Evolutionary conservation across 495 filamentous ascomycete species (phyloP), one percentile per base, ranked within the genome.

Genomic region (Trichoderma virens): DNA sequence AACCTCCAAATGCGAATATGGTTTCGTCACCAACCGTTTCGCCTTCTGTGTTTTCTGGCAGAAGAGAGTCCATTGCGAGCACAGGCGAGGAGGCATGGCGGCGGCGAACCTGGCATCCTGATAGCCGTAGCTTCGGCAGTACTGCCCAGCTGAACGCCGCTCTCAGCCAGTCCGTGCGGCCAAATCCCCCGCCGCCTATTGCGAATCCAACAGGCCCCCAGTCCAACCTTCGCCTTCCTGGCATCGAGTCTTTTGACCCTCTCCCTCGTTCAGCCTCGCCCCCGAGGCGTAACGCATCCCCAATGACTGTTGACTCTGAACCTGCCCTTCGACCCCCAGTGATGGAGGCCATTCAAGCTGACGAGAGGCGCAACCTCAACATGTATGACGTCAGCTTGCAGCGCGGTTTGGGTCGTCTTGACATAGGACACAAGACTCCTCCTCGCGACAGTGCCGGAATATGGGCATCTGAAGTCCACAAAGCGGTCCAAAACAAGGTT

Each of bases 181-280:
- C 87, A 75, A 72, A 86, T 69, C 65, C 87, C 56, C 80, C 81
- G 25, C 67, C 71, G 11, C 73, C 85, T 75, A 43, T 80, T 78
- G 71, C 82, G 77, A 41, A 75, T 54, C 81, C 67, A 27, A 62
- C 9, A 43, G 70, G 67, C 32, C 70, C 74, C 56, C 74, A 64
- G 23, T 64, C 73, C 7, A 69, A 78, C 0, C 74, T 88, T 23
- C 85, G 90, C 31, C 76, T 97, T 28, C 92, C 92, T 0, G 92
- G 92, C 8, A 97, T 97, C 67, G 91, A 94, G 70, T 93, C 90
- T 39, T 96, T 96, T 66, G 91, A 93, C 70, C 86, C 88, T 59
- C 80, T 88, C 6, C 85, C 84, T 34, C 82, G 84, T 43, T 82
- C 86, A 7, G 70, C 80, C 39, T 82, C 89, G 3, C 88, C 91